Evolutionary conservation across 805 yeast genomes (phyloP).

Genomic region (Wickerhamomyces rabaulensis): DNA sequence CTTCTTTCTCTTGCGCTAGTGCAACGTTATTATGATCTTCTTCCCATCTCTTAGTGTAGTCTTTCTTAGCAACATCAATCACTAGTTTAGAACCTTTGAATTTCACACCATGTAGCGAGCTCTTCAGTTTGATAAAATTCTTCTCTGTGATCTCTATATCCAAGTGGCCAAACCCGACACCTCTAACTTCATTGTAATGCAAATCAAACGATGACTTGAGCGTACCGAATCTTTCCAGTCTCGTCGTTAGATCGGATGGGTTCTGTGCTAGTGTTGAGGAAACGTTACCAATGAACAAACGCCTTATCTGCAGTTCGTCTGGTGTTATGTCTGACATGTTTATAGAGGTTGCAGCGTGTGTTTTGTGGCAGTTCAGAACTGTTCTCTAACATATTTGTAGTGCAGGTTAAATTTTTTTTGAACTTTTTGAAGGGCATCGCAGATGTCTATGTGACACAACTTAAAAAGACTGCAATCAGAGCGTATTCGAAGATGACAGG

Average conservation of each 20-base stretch:
- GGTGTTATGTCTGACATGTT: neutral
- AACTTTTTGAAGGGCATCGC: no score
- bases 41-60: constrained; percentile 42
- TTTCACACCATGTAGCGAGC: constrained; percentile 61
- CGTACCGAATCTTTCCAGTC: constrained; percentile 63
- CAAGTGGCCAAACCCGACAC: constrained; percentile 53
- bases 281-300: constrained; percentile 67
- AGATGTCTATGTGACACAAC: no score
- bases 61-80: constrained; percentile 58
- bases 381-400: no score
- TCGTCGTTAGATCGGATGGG: constrained; percentile 39
- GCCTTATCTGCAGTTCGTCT: constrained; percentile 8
- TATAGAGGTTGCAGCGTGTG: neutral
- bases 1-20: constrained; percentile 23
- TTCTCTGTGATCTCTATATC: constrained; percentile 48
- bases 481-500: no score
- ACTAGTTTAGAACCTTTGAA: constrained; percentile 69
- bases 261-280: constrained; percentile 46
- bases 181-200: constrained; percentile 44
- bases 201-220: constrained; percentile 43
- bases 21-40: constrained; percentile 41
- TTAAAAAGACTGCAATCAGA: no score
- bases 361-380: neutral
- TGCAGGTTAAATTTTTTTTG: no score
- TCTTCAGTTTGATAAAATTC: constrained; percentile 44